These are phyloP conservation scores for Colletotrichum theobromicola DNA, from an alignment of 2,329 filamentous ascomycete genomes.

Conservation along the genomic window DNA sequence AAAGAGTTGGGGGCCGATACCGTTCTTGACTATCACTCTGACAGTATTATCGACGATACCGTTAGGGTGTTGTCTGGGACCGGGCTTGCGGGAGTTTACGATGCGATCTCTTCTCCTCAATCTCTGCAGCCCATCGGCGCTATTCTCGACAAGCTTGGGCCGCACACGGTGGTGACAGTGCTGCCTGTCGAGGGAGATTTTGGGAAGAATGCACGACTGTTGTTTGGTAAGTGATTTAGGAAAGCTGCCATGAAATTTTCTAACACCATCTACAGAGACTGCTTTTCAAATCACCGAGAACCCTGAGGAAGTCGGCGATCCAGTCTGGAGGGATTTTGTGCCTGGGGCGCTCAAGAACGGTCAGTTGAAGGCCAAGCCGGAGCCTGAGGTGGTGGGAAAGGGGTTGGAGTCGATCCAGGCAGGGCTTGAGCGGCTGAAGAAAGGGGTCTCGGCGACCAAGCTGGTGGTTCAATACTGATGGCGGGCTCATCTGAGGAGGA, in stretches of 20 bases:
- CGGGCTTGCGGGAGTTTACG: neutral
- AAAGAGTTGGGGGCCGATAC: constrained; percentile 45
- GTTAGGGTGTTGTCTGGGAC: neutral
- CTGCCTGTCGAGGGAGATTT: neutral
- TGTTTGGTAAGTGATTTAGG: neutral
- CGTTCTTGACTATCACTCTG: constrained; percentile 48
- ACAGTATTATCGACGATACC: constrained; percentile 28
- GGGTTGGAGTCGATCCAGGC: neutral
- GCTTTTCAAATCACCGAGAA: neutral
- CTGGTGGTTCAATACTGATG: neutral
- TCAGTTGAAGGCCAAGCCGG: neutral
- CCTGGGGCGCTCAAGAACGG: neutral
- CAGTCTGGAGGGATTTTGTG: neutral
- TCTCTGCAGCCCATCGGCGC: neutral
- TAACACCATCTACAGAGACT: neutral
- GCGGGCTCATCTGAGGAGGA: neutral
- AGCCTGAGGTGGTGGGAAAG: neutral
- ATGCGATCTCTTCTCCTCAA: neutral
- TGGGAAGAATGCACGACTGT: neutral
- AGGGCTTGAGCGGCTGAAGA: neutral
- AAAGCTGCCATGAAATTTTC: rapidly evolving
- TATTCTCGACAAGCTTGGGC: neutral
- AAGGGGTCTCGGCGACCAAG: neutral
- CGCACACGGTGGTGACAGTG: neutral
- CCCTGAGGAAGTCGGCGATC: neutral